Evolutionary conservation across 2,329 filamentous ascomycete species (phyloP), one percentile per base, ranked within the genome.

Genomic region (Monilinia polystroma): DNA sequence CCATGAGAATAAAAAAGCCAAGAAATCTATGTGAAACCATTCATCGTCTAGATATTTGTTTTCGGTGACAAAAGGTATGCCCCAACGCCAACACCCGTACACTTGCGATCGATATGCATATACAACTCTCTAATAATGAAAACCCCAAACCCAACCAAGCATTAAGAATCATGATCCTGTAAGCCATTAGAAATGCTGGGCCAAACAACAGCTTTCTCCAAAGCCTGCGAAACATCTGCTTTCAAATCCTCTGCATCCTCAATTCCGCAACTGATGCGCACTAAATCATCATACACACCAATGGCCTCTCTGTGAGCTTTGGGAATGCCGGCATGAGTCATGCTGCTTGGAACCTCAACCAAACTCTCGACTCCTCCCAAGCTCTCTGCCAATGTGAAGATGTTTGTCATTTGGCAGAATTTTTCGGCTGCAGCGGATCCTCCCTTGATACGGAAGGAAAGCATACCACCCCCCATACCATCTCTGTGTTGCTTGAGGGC

Each of bases 281-380:
- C 91, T 10, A 99, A 85, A 78, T 99, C 95, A 76, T 99, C 95
- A 75, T 89, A 98, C 43, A 99, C 93, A 69, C 95, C 95, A 0
- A 95, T 93, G 3, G 89, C 90, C 83, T 99, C 95, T 67, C 95
- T 85, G 82, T 96, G 88, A 69, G 93, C 93, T 77, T 85, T 87
- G 60, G 95, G 95, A 72, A 99, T 99, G 68, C 94, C 95, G 32
- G 93, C 91, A 79, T 99, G 95, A 23, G 95, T 99, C 95, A 99
- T 99, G 80, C 88, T 91, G 74, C 91, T 91, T 29, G 95, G 95
- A 3, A 99, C 87, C 81, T 99, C 95, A 73, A 93, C 89, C 69
- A 99, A 83, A 75, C 87, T 91, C 85, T 99, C 95, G 58, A 99
- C 90, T 66, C 94, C 95, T 68, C 95, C 95, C 32, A 99, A 81